Conservation (phyloP, 257 asterid species). For the Penstemon davidsonii region DNA sequence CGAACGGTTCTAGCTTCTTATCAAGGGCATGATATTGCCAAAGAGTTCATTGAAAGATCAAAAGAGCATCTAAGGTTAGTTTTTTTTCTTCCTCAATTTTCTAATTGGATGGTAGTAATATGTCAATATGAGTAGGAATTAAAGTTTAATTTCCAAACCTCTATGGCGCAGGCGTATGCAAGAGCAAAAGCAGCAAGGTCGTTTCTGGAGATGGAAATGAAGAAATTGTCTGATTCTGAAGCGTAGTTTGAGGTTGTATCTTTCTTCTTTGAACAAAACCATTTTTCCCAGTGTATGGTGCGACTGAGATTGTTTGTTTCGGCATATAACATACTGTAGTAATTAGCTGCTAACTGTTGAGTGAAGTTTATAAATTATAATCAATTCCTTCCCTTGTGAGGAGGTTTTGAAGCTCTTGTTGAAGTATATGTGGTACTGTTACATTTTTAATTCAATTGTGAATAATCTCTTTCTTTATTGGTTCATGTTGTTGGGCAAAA, state of each 20-base stretch:
- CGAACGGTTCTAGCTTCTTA: constrained; percentile 81
- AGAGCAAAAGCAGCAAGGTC: constrained; percentile 64
- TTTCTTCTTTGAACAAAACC: neutral
- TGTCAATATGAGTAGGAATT: no score
- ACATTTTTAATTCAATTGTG: neutral
- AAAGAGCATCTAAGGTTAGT: constrained; percentile 70
- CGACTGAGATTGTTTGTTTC: neutral
- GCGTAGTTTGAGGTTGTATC: constrained; percentile 23
- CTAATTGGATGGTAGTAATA: no score
- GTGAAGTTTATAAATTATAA: neutral
- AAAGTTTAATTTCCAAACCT: neutral
- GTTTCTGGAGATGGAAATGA: constrained; percentile 44
- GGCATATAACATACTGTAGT: constrained; percentile 5
- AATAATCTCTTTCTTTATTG: neutral
- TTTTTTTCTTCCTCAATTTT: constrained; percentile 3
- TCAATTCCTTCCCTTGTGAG: constrained; percentile 6
- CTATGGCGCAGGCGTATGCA: constrained; percentile 61
- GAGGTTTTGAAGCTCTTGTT: neutral
- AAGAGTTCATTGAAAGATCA: constrained; percentile 85
- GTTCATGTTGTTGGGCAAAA: neutral
- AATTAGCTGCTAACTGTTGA: neutral
- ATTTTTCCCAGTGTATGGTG: neutral
- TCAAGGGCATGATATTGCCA: constrained; percentile 75
- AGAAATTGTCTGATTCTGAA: constrained; percentile 13
- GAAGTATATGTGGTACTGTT: neutral